These are phyloP conservation scores for Platismatia glauca DNA, from an alignment of 495 filamentous ascomycete genomes.

Conservation along the genomic window DNA sequence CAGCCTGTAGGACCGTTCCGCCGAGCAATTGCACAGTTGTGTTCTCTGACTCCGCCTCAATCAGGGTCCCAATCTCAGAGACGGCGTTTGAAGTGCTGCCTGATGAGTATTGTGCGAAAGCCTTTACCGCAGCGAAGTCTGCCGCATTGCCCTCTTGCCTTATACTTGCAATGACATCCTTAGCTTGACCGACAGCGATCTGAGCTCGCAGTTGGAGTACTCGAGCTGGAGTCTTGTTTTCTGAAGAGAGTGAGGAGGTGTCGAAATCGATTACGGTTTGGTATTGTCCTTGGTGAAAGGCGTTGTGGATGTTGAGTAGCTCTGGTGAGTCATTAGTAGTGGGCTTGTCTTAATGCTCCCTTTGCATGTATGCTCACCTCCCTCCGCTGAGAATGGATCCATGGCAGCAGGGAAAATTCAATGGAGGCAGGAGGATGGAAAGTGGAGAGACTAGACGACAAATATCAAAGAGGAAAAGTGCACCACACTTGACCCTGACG, in stretches of 20 bases:
- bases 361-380: conserved; percentile 42
- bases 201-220: conserved; percentile 72
- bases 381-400: conserved; percentile 94
- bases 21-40: conserved; percentile 69
- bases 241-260: conserved; percentile 60
- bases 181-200: conserved; percentile 68
- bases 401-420: conserved; percentile 38
- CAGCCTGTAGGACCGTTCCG: conserved; percentile 67
- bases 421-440: neutral
- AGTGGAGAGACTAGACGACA: neutral
- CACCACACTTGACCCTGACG: too few species aligned
- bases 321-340: conserved; percentile 42
- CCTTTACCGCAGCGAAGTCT: conserved; percentile 69
- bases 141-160: conserved; percentile 52
- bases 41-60: conserved; percentile 58
- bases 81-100: conserved; percentile 56
- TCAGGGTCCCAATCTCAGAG: conserved; percentile 55
- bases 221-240: conserved; percentile 70
- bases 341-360: neutral
- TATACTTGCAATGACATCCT: conserved; percentile 60
- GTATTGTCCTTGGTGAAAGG: conserved; percentile 92
- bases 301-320: conserved; percentile 88
- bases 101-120: conserved; percentile 58
- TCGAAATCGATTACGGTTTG: conserved; percentile 72
- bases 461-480: neutral